phyloP scores from a whole-genome alignment of 345 rosid species.

The Brassica napus region DNA sequence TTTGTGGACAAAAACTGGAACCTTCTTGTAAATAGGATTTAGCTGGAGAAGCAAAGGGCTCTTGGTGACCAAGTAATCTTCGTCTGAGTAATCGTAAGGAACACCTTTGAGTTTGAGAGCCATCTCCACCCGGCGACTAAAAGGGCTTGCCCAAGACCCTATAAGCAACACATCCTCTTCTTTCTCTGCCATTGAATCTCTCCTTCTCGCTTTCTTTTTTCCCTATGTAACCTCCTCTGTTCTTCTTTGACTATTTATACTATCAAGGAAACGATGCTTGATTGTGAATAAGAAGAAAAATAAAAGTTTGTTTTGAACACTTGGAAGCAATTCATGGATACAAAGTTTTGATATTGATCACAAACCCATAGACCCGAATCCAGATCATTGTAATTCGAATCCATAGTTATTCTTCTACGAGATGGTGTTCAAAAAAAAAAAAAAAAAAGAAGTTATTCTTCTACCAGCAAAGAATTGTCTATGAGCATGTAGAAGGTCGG shows the following conservation, averaged over 20 bases:
- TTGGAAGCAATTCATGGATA: not conserved
- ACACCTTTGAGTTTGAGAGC: constrained; percentile 50
- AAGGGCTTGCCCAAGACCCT: constrained; percentile 47
- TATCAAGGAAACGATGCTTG: not conserved
- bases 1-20: constrained; percentile 50
- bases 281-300: not conserved
- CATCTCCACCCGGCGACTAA: constrained; percentile 41
- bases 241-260: constrained; percentile 12
- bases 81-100: constrained; percentile 42
- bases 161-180: constrained; percentile 47
- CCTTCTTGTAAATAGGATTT: constrained; percentile 45
- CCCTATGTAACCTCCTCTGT: not conserved
- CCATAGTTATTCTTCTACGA: not conserved
- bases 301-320: not conserved
- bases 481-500: not conserved
- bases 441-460: not conserved
- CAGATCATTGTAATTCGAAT: not conserved
- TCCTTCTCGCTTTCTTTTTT: not conserved
- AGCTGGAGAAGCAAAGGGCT: constrained; percentile 42
- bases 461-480: not conserved
- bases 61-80: constrained; percentile 39
- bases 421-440: no score
- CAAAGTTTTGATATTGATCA: not conserved
- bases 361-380: not conserved
- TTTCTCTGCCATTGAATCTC: constrained; percentile 21